A percentile compares a stretch with the other conserved stretches of the same genome.
phyloP scores from a whole-genome alignment of 495 filamentous ascomycete genomes.

The Hypoxylon trugodes region DNA sequence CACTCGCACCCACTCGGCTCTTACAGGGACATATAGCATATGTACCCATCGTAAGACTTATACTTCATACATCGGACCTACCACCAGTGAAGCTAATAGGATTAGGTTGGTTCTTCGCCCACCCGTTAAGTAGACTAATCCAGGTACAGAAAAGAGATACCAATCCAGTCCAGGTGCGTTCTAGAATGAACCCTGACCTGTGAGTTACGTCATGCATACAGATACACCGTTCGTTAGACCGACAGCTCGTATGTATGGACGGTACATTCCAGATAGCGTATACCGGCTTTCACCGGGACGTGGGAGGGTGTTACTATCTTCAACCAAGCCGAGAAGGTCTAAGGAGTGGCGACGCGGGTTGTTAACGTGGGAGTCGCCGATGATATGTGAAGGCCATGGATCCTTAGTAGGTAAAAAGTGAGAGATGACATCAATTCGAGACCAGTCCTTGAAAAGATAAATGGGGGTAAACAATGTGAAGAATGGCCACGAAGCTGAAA shows the following conservation, averaged over 20 bases:
- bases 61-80: conserved; percentile 8
- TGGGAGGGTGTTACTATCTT: conserved; percentile 1
- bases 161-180: conserved; percentile 14
- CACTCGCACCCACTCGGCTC: conserved; percentile 6
- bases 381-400: conserved; percentile 12
- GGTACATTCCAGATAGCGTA: conserved; percentile 26
- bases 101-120: background rate
- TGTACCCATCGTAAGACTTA: conserved; percentile 14
- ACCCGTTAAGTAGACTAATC: conserved; percentile 4
- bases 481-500: too few relatives aligned
- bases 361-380: background rate
- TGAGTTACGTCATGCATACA: conserved; percentile 32
- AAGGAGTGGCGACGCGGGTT: conserved; percentile 16
- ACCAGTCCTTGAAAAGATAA: conserved; percentile 6
- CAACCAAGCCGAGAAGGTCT: background rate
- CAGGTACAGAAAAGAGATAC: conserved; percentile 9
- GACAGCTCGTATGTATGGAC: conserved; percentile 4
- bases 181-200: conserved; percentile 14
- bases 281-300: conserved; percentile 5
- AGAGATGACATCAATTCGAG: conserved; percentile 10
- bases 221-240: conserved; percentile 10
- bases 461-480: background rate
- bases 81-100: conserved; percentile 16
- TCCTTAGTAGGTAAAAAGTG: conserved; percentile 1
- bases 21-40: conserved; percentile 1